Evolutionary conservation across 2,329 filamentous ascomycete species (phyloP), one percentile per base, ranked within the genome.

Genomic region (Aureobasidium subglaciale): DNA sequence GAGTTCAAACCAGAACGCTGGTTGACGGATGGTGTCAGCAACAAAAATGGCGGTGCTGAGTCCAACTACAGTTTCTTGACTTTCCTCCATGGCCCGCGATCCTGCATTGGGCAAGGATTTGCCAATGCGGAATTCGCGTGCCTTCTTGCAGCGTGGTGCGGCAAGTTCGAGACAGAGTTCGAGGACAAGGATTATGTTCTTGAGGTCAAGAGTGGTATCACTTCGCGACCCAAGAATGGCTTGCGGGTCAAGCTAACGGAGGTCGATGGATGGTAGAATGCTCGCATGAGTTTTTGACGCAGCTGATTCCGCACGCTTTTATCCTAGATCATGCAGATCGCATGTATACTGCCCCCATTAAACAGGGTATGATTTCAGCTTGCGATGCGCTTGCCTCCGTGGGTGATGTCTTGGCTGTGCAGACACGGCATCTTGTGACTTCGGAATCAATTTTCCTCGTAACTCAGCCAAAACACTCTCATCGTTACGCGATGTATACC

Each of bases 81-180:
- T 0, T 96, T 96, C 71, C 69, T 96, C 57, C 89, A 95, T 67
- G 91, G 91, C 0, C 90, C 90, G 2, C 76, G 90, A 53, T 87
- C 85, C 65, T 96, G 91, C 67, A 96, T 96, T 62, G 91, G 90
- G 0, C 80, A 85, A 69, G 77, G 77, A 2, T 96, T 96, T 71
- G 87, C 91, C 0, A 86, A 83, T 67, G 83, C 86, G 0, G 92
- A 96, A 75, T 88, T 96, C 70, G 89, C 88, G 8, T 92, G 87
- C 66, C 72, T 96, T 59, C 67, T 96, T 43, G 90, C 90, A 20
- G 79, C 82, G 8, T 83, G 87, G 78, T 79, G 92, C 4, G 90
- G 90, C 1, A 78, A 81, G 34, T 95, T 95, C 69, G 79, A 84
- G 65, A 79, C 83, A 58, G 79, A 85, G 67, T 71, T 83, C 66